phyloP scores from a whole-genome alignment of 305 asterid species.

The Solanum hybrid region DNA sequence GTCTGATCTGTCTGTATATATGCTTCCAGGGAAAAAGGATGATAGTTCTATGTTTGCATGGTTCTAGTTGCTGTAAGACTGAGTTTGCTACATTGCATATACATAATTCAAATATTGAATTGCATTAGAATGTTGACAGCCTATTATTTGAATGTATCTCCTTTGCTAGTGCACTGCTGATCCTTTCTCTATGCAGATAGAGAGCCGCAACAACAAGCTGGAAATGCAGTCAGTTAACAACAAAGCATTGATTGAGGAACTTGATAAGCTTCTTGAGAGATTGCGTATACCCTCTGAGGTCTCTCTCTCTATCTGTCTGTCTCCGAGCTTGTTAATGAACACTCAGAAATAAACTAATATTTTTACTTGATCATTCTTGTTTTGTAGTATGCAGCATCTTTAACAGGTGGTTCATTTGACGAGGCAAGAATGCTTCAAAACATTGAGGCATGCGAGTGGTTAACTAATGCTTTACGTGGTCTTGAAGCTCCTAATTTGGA shows the following conservation, averaged over 20 bases:
- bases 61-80: neutral
- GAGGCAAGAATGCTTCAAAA: slow-evolving; percentile 92
- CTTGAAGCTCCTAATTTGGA: slow-evolving; percentile 86
- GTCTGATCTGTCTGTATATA: neutral
- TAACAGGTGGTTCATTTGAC: slow-evolving; percentile 88
- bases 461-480: slow-evolving; percentile 54
- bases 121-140: neutral
- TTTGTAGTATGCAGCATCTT: slow-evolving; percentile 62
- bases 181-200: slow-evolving; percentile 57
- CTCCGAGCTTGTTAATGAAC: neutral
- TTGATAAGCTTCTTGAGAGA: slow-evolving; percentile 90
- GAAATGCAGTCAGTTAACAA: slow-evolving; percentile 98
- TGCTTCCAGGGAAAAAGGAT: neutral
- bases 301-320: neutral
- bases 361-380: slow-evolving; percentile 6
- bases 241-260: slow-evolving; percentile 72
- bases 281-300: slow-evolving; percentile 90
- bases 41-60: neutral
- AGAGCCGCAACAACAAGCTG: slow-evolving; percentile 88
- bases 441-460: slow-evolving; percentile 97
- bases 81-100: neutral
- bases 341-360: neutral
- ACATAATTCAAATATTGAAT: neutral
- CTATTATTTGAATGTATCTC: slow-evolving; percentile 6
- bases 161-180: slow-evolving; percentile 14